phyloP scores from a whole-genome alignment of 176 grass and related monocot genomes.

The Elymus sibiricus region DNA sequence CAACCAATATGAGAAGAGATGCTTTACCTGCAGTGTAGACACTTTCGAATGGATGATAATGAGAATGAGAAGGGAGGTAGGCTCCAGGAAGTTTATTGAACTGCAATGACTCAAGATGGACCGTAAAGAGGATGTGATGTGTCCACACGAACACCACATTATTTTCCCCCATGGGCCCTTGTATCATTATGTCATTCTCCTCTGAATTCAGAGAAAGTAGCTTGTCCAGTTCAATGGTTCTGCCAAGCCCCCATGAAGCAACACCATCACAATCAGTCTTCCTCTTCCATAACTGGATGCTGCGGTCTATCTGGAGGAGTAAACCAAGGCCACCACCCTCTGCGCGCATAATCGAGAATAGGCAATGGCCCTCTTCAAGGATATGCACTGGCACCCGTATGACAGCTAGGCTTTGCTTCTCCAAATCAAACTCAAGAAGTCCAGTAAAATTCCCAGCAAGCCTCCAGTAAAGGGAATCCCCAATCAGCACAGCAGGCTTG shows the following conservation, averaged over 20 bases:
- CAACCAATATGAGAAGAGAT: background rate
- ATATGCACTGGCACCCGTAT: background rate
- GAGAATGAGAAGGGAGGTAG: no score
- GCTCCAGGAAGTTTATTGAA: background rate
- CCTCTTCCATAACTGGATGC: background rate
- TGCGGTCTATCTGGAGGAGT: background rate
- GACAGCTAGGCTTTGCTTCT: background rate
- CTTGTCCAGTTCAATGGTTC: background rate
- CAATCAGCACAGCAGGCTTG: background rate
- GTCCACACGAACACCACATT: background rate
- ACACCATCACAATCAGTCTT: background rate
- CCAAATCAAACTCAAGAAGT: background rate
- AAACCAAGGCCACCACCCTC: background rate
- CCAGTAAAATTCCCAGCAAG: background rate
- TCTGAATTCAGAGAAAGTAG: background rate
- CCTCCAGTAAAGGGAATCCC: conserved; percentile 1
- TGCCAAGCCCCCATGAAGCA: background rate
- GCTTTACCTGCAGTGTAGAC: background rate
- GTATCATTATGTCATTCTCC: background rate
- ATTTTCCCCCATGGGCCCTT: background rate
- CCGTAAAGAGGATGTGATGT: background rate
- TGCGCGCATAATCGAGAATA: background rate
- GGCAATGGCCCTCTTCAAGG: background rate
- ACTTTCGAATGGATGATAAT: background rate
- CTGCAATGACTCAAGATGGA: background rate